These are phyloP conservation scores for Cardamine resedifolia DNA, from an alignment of 345 rosid genomes.

Conservation along the genomic window DNA sequence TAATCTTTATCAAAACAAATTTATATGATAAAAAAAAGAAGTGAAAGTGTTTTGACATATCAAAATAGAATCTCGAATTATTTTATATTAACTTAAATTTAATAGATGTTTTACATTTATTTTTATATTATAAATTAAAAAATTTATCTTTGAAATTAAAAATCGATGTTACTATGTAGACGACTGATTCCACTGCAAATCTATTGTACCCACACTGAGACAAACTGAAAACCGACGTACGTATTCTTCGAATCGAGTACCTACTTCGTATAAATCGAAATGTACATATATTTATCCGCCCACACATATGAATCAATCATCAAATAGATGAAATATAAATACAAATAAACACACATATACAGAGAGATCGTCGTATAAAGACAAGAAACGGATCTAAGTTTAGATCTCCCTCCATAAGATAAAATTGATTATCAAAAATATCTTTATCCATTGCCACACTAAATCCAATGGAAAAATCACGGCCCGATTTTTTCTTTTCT, in stretches of 20 bases:
- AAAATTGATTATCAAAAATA: neutral
- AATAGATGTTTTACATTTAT: neutral
- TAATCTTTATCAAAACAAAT: too few species aligned
- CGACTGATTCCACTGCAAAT: neutral
- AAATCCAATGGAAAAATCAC: conserved; percentile 26
- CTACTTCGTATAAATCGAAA: conserved; percentile 4
- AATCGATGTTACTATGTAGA: neutral
- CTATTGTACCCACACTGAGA: neutral
- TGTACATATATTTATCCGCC: neutral
- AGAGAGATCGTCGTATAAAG: conserved; percentile 28
- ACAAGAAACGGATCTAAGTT: conserved; percentile 23
- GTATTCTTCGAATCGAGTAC: conserved; percentile 11
- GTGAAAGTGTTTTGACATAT: too few species aligned
- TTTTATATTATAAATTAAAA: too few species aligned
- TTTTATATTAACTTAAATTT: too few species aligned
- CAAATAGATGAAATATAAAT: neutral
- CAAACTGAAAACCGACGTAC: conserved; percentile 6
- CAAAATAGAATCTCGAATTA: too few species aligned
- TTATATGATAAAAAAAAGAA: too few species aligned
- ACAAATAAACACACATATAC: neutral
- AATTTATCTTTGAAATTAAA: neutral
- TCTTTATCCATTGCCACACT: conserved; percentile 34
- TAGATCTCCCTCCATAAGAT: conserved; percentile 21
- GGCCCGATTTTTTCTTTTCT: neutral
- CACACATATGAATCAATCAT: neutral